Base-by-base conservation (phyloP, 2,329 filamentous ascomycete species). In the Ceratocystiopsis minuta region DNA sequence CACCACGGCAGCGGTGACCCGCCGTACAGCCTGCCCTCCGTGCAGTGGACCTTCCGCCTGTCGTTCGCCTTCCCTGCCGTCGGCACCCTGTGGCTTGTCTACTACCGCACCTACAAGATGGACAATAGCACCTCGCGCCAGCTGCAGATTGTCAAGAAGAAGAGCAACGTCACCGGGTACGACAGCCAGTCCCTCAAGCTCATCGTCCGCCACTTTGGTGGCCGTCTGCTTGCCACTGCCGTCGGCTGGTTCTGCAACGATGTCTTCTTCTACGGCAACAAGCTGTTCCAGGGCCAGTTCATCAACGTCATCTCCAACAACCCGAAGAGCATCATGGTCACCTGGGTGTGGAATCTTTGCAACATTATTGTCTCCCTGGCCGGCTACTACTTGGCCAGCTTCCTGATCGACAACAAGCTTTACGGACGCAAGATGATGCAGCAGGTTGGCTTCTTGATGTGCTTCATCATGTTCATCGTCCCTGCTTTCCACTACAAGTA, bases 351-450 rank as follows among this genome's bases (percentile, higher is more conserved):
- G 79, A 94, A 90, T 63, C 61, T 96, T 57, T 70, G 86, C 68
- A 96, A 96, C 63, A 78, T 92, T 44, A 78, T 78, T 50, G 84
- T 95, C 45, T 86, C 80, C 2, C 72, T 96, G 15, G 70, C 66
- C 43, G 88, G 88, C 41, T 96, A 96, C 70, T 95, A 96, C 62
- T 60, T 83, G 18, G 88, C 88, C 35, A 87, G 80, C 3, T 72
- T 94, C 57, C 58, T 93, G 46, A 92, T 94, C 57, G 86, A 95
- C 67, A 86, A 92, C 73, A 94, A 95, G 67, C 74, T 94, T 45
- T 95, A 95, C 56, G 88, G 88, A 50, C 81, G 88, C 57, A 94
- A 93, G 63, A 82, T 75, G 70, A 95, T 96, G 88, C 84, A 92
- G 68, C 87, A 90, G 55, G 61, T 95, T 50, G 88, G 88, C 46